These are phyloP conservation scores for Melampsora americana DNA, from an alignment of 1,284 basidiomycete species.

Conservation along the genomic window DNA sequence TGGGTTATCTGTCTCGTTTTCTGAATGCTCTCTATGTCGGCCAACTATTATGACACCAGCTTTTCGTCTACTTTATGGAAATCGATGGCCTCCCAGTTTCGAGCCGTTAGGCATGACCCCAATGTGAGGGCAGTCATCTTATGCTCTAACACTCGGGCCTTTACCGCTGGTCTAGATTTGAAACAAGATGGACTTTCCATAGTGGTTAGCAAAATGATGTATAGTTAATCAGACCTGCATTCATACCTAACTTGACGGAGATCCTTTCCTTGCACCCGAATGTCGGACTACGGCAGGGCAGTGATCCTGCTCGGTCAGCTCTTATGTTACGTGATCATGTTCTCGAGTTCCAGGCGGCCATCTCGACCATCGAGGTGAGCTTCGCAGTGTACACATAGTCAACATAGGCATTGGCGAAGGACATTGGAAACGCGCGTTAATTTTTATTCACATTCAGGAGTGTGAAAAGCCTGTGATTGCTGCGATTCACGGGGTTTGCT, in stretches of 20 bases:
- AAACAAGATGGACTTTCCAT: slow-evolving; percentile 30
- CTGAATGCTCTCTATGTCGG: background rate
- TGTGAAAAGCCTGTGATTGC: slow-evolving; percentile 78
- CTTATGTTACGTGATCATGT: slow-evolving; percentile 49
- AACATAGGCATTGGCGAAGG: no score
- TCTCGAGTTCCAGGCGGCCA: slow-evolving; percentile 53
- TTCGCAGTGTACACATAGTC: background rate
- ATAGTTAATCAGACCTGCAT: background rate
- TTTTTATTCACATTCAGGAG: slow-evolving; percentile 61
- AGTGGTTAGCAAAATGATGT: background rate
- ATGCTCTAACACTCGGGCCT: slow-evolving; percentile 50
- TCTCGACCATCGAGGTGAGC: slow-evolving; percentile 44
- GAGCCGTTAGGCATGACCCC: slow-evolving; percentile 48
- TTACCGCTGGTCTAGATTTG: slow-evolving; percentile 54
- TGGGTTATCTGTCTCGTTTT: background rate
- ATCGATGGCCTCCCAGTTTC: slow-evolving; percentile 51
- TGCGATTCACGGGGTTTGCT: slow-evolving; percentile 71
- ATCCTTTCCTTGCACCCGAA: slow-evolving; percentile 26
- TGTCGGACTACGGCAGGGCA: slow-evolving; percentile 44
- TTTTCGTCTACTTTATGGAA: slow-evolving; percentile 47
- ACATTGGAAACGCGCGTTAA: background rate
- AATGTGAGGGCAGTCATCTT: slow-evolving; percentile 52
- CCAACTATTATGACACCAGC: background rate
- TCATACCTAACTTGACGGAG: no score
- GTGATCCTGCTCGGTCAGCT: slow-evolving; percentile 51